A percentile compares a stretch with the other conserved stretches of the same genome.
Evolutionary conservation across 805 yeast species (phyloP).

Genomic region (Grigorovia humatica): DNA sequence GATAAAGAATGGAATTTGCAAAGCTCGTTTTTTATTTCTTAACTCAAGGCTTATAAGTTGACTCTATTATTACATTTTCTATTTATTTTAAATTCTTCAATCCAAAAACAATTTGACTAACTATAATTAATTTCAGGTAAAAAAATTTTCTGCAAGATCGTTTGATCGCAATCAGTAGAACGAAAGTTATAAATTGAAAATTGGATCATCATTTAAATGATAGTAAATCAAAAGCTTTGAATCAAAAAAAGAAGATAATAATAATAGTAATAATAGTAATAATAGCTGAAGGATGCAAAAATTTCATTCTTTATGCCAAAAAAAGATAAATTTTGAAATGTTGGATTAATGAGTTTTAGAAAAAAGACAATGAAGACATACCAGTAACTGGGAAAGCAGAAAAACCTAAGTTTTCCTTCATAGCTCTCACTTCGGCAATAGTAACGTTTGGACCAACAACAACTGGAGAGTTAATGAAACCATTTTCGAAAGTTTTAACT

Average conservation of each 20-base stretch:
- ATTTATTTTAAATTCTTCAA: neutral
- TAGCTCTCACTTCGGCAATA: constrained; percentile 66
- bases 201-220: constrained; percentile 42
- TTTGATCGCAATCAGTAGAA: constrained; percentile 96
- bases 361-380: constrained; percentile 42
- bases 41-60: too few species aligned
- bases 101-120: neutral
- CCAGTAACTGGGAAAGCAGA: constrained; percentile 99
- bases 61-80: too few species aligned
- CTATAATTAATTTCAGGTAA: constrained; percentile 28
- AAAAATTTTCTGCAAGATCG: constrained; percentile 84
- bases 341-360: neutral
- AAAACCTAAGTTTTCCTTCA: constrained; percentile 72
- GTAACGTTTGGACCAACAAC: constrained; percentile 69
- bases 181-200: constrained; percentile 77
- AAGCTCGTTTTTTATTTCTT: too few species aligned
- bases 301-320: neutral
- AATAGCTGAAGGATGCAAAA: constrained; percentile 2
- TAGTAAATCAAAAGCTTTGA: neutral
- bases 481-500: constrained; percentile 95
- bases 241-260: neutral
- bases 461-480: constrained; percentile 90
- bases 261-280: constrained; percentile 3
- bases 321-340: too few species aligned
- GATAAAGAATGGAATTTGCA: neutral